phyloP scores from a whole-genome alignment of 257 asterid genomes.

The Verbena officinalis region DNA sequence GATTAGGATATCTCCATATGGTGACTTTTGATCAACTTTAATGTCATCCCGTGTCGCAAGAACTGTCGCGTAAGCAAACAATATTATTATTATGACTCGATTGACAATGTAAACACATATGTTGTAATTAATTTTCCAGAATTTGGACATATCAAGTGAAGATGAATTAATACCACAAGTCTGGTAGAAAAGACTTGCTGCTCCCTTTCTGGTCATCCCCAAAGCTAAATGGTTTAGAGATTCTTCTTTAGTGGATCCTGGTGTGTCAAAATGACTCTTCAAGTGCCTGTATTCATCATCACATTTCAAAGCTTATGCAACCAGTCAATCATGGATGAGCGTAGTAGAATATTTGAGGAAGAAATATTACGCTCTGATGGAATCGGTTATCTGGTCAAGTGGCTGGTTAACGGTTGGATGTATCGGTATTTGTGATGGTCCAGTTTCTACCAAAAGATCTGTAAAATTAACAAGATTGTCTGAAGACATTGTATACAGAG shows the following conservation, averaged over 20 bases:
- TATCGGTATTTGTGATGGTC: constrained; percentile 87
- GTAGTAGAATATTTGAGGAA: constrained; percentile 7
- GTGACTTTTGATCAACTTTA: constrained; percentile 55
- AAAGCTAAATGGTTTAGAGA: constrained; percentile 67
- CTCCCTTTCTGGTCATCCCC: constrained; percentile 75
- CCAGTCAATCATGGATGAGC: too few species aligned
- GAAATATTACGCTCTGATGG: constrained; percentile 62
- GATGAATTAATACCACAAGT: constrained; percentile 59
- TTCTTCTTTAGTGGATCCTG: constrained; percentile 62
- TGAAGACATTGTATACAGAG: not conserved
- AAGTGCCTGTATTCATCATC: constrained; percentile 64
- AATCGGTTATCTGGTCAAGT: constrained; percentile 68
- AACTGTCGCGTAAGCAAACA: constrained; percentile 47
- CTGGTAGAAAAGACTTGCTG: constrained; percentile 86
- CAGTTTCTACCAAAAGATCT: constrained; percentile 87
- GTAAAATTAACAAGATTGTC: constrained; percentile 28
- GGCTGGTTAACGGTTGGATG: constrained; percentile 44
- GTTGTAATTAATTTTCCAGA: not conserved
- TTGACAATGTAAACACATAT: not conserved
- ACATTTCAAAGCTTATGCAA: not conserved
- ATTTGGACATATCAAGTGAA: too few species aligned
- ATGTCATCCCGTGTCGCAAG: constrained; percentile 72
- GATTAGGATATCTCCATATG: constrained; percentile 81
- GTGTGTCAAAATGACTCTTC: constrained; percentile 87
- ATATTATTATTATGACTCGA: constrained; percentile 7